A percentile compares a stretch with the other conserved stretches of the same genome.
These are phyloP conservation scores for Eutrema salsugineum DNA, from an alignment of 441 rosid genomes.

Conservation along the genomic window DNA sequence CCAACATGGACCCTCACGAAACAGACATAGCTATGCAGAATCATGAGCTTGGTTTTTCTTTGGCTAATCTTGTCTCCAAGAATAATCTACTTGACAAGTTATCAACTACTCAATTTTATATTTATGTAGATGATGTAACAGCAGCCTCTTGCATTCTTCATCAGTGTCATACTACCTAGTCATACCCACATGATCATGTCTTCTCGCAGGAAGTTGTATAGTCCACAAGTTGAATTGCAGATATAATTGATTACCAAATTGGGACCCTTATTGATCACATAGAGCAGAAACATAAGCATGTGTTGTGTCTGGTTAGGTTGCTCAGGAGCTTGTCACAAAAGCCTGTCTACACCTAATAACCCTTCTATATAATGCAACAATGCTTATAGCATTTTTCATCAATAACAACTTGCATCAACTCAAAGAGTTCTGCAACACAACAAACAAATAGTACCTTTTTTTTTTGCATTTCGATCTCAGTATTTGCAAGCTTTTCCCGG, in stretches of 20 bases:
- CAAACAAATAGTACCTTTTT: neutral
- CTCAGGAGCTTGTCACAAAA: neutral
- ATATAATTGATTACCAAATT: constrained; percentile 13
- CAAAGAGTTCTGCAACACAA: neutral
- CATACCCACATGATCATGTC: constrained; percentile 10
- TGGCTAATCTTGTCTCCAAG: neutral
- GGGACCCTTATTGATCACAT: constrained; percentile 12
- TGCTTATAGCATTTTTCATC: neutral
- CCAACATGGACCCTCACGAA: neutral
- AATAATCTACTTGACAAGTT: too few species aligned
- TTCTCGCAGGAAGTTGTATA: neutral
- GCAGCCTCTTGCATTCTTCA: neutral
- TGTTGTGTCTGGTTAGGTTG: constrained; percentile 12
- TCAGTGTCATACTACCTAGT: neutral
- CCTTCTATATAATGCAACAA: neutral
- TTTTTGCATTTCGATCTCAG: neutral
- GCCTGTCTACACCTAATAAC: neutral
- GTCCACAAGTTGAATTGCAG: constrained; percentile 10
- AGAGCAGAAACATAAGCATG: constrained; percentile 16
- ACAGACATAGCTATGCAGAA: neutral
- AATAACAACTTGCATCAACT: neutral
- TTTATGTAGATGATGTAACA: neutral
- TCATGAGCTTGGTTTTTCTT: neutral
- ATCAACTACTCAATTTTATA: too few species aligned
- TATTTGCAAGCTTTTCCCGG: too few species aligned